Evolutionary conservation across 129 eudicot genomes (phyloP), one percentile per base, ranked within the genome.

Genomic region (Centaurea solstitialis): DNA sequence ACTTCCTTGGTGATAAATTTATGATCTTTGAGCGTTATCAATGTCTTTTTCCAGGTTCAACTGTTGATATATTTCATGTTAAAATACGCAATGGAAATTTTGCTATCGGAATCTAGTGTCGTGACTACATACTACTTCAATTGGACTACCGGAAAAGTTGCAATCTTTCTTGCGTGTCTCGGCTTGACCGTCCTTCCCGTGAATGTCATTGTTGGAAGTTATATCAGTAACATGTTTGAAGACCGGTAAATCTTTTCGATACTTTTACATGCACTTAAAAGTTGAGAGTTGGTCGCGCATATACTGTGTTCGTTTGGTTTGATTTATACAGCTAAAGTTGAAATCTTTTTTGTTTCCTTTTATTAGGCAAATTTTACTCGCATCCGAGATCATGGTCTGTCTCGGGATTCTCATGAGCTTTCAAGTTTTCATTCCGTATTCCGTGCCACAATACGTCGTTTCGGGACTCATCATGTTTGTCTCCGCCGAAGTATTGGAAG

Each of bases 181-280:
- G 98, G 98, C 76, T 88, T 94, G 41, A 94, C 98, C 53, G 98
- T 94, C 78, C 94, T 94, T 82, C 98, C 98, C 5, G 85, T 94
- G 67, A 94, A 94, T 68, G 72, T 92, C 20, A 62, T 92, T 43
- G 97, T 94, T 23, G 98, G 98, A 65, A 94, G 88, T 87, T 94
- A 94, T 83, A 81, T 94, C 67, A 92, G 97, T 83, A 94, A 94
- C 87, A 89, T 94, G 97, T 94, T 88, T 70, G 92, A 94, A 82
- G 98, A 94, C 90, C 88, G 98, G 98, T 94, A 90, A 75, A 73
- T 18, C 70, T 33, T 57, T 62, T 38, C 30, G 17, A 23, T 72
- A 15, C 15, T 13, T 1, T 47, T 78, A 33, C 22, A 37, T 30
- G 3, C 20, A 40, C 61, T 59, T 73, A 6, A 64, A 8, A 40